Evolutionary conservation across 345 rosid species (phyloP), one percentile per base, ranked within the genome.

Genomic region (Boechera divaricarpa): DNA sequence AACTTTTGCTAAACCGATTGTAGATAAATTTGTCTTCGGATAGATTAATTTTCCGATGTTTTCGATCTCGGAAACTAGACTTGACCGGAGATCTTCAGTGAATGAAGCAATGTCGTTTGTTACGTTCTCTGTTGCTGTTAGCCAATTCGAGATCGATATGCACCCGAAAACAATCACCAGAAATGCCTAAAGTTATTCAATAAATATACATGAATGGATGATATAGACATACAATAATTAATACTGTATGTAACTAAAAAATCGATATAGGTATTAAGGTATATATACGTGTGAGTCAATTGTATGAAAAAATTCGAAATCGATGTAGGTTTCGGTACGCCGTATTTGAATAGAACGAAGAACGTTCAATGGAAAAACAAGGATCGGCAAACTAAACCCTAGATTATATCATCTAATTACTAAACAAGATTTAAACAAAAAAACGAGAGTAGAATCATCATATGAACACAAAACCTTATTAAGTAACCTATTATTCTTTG

Each of bases 11-110:
- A 79, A 79, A 67, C 71, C 61, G 58, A 56, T 62, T 3, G 66
- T 29, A n/a, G 74, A 62, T 67, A 16, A 18, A 26, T 21, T 68
- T 13, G 38, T 36, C 1, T 44, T 44, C 2, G 10, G 60, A 63
- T 60, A 68, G 0, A 15, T 42, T 2, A 35, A 26, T 4, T 53
- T 61, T 24, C 75, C 78, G 4, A 79, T 44, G 66, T 67, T 73
- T 73, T 79, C 75, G 7, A 79, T 13, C 31, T 68, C 36, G 1
- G 54, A 79, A 53, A 73, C 75, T 16, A 79, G 65, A 66, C 35
- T 67, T 38, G 63, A 58, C 55, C 63, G 63, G 52, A 66, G 69
- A 62, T 45, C 70, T 44, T 54, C 26, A 51, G 60, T 68, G 35
- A 13, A 16, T 18, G 44, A 53, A 61, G 53, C 54, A 4, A 73